These are phyloP conservation scores for Dactylellina drechsleri DNA, from an alignment of 2,329 filamentous ascomycete genomes.

Conservation along the genomic window DNA sequence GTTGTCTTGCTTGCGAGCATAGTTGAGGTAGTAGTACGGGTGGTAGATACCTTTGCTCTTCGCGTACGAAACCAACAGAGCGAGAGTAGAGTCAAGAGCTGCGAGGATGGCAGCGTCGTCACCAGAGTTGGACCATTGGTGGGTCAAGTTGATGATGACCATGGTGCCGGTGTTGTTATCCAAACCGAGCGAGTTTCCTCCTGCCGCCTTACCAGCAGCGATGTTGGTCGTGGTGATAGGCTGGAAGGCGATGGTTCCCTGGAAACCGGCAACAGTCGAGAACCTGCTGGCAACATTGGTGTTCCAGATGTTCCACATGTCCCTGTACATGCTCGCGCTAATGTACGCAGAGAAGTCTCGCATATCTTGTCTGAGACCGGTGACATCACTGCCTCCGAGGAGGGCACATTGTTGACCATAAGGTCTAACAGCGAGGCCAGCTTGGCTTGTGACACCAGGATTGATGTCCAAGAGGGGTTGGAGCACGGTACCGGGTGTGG, in stretches of 20 bases:
- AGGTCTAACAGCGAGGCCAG: slow-evolving; percentile 19
- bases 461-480: slow-evolving; percentile 26
- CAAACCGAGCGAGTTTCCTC: slow-evolving; percentile 60
- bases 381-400: slow-evolving; percentile 29
- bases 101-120: slow-evolving; percentile 55
- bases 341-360: slow-evolving; percentile 39
- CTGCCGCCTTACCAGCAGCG: slow-evolving; percentile 57
- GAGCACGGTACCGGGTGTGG: slow-evolving; percentile 16
- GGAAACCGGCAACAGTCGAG: slow-evolving; percentile 32
- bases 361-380: slow-evolving; percentile 41
- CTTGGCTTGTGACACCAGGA: not conserved
- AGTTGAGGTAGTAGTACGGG: slow-evolving; percentile 60
- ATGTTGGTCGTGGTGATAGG: slow-evolving; percentile 60
- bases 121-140: slow-evolving; percentile 55
- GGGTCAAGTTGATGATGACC: slow-evolving; percentile 46
- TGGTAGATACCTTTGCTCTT: slow-evolving; percentile 56
- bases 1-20: slow-evolving; percentile 59
- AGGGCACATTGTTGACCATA: slow-evolving; percentile 26
- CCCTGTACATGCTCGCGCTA: slow-evolving; percentile 24
- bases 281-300: slow-evolving; percentile 12
- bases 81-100: slow-evolving; percentile 51
- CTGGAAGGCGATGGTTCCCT: slow-evolving; percentile 60
- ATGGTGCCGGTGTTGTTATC: slow-evolving; percentile 47
- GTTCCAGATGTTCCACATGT: slow-evolving; percentile 20
- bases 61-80: slow-evolving; percentile 55